Evolutionary conservation across 768 basidiomycete species (phyloP).

Genomic region (Gymnopilus junonius): DNA sequence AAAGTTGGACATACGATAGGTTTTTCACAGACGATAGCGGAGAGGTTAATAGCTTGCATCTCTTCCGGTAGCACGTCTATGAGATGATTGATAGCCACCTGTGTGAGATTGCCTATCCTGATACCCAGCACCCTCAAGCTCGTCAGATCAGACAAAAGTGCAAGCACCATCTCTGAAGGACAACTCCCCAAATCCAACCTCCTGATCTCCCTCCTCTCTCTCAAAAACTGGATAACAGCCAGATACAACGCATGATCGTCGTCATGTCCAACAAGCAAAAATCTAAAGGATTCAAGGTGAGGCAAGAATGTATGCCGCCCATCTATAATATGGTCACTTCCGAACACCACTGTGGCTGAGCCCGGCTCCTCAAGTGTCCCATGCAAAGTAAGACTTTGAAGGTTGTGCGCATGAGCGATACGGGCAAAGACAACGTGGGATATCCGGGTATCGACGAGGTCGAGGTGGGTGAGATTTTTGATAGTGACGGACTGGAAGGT

Average conservation of each 20-base stretch:
- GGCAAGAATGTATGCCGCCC: slow-evolving; percentile 64
- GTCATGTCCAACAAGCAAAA: slow-evolving; percentile 67
- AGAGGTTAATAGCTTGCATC: slow-evolving; percentile 59
- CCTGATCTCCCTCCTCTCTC: slow-evolving; percentile 49
- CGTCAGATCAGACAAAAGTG: slow-evolving; percentile 53
- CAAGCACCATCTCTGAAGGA: slow-evolving; percentile 63
- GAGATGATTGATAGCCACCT: slow-evolving; percentile 39
- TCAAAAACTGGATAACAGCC: slow-evolving; percentile 58
- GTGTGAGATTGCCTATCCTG: slow-evolving; percentile 53
- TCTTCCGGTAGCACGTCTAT: slow-evolving; percentile 45
- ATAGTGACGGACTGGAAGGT: slow-evolving; percentile 68
- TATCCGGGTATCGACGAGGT: slow-evolving; percentile 73
- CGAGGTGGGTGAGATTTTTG: slow-evolving; percentile 68
- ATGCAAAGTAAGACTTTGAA: slow-evolving; percentile 67
- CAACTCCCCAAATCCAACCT: slow-evolving; percentile 67
- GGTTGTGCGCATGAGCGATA: slow-evolving; percentile 63
- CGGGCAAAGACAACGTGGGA: slow-evolving; percentile 65
- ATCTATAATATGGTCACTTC: slow-evolving; percentile 62
- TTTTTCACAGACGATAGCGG: slow-evolving; percentile 52
- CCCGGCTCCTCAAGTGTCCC: slow-evolving; percentile 65
- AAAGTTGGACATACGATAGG: slow-evolving; percentile 44
- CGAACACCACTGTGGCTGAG: slow-evolving; percentile 63
- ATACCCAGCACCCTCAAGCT: slow-evolving; percentile 62
- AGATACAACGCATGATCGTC: slow-evolving; percentile 56
- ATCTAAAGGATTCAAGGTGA: slow-evolving; percentile 64